Conservation (phyloP, 352 stramenopile species). For the Pilasporangium apinafurcum region DNA sequence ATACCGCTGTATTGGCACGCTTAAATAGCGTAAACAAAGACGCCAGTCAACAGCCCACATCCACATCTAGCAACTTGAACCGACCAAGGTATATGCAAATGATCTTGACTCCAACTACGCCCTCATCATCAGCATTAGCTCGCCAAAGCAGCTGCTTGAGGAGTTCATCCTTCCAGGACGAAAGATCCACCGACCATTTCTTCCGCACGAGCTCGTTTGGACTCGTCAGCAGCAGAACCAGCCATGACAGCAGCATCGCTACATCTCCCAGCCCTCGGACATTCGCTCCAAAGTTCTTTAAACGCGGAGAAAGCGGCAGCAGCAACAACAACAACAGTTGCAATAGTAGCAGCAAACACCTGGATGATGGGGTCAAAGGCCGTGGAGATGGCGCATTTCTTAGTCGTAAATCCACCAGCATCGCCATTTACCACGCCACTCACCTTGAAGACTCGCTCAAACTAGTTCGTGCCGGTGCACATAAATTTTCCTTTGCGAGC, state of each 20-base stretch:
- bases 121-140: conserved; percentile 3
- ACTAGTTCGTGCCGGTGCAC: conserved; percentile 33
- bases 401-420: conserved; percentile 54
- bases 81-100: conserved; percentile 16
- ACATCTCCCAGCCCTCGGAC: background rate
- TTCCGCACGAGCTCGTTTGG: conserved; percentile 8
- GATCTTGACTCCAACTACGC: conserved; percentile 7
- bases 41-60: background rate
- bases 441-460: conserved; percentile 29
- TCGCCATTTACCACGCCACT: conserved; percentile 46
- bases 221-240: conserved; percentile 1
- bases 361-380: conserved; percentile 39
- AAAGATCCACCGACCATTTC: conserved; percentile 8
- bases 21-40: conserved; percentile 19
- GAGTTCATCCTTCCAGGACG: conserved; percentile 6
- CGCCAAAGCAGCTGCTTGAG: conserved; percentile 6
- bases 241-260: background rate
- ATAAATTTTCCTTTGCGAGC: conserved; percentile 54
- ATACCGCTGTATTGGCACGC: conserved; percentile 39
- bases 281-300: conserved; percentile 1
- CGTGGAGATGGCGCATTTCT: conserved; percentile 60
- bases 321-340: background rate
- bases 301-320: background rate
- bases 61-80: background rate
- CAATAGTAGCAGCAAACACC: conserved; percentile 5